Evolutionary conservation across 306 rosid genomes (phyloP), one percentile per base, ranked within the genome.

Genomic region (Begonia peltatifolia): DNA sequence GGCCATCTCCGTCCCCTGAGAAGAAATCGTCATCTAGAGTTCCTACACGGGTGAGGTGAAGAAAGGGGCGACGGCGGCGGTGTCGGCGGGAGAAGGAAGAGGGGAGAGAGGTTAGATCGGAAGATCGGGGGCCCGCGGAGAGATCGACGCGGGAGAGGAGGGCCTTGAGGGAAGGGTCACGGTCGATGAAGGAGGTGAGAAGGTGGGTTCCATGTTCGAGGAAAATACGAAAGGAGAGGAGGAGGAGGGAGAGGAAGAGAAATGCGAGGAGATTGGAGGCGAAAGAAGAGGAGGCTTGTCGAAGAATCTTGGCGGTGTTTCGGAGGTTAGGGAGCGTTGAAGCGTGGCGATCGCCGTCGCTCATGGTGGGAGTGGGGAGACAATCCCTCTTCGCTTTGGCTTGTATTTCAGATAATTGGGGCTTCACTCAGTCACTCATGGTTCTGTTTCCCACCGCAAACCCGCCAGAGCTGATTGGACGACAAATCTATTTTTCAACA

Each of bases 11-110:
- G 42, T 81, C 99, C 2, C 87, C 92, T 53, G 95, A 81, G 77
- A 90, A 90, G 57, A 86, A 80, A 54, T 86, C 94, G 3, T 81
- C 97, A 12, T 82, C 95, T 38, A 92, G 81, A 76, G 96, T 83
- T 57, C 93, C 88, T 50, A 86, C 93, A 1, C 94, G 83, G 55
- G 96, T 79, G 54, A 86, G 96, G 53, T 86, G 96, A 1, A 92
- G 86, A 9, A 86, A 83, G 3, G 94, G 94, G 9, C 77, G 63
- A 11, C 64, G 53, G 0, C 81, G 81, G 2, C 74, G 80, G 67
- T 30, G 15, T 2, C 56, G 77, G 51, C 75, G 82, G 49, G 65
- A 79, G 0, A 51, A 25, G 6, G 59, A 54, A 3, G 71, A 9
- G 1, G 68, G 12, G 6, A 43, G n/a, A 2, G 78, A 47, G 0